These are phyloP conservation scores for Anastatica hierochuntica DNA, from an alignment of 345 rosid species.

Conservation along the genomic window DNA sequence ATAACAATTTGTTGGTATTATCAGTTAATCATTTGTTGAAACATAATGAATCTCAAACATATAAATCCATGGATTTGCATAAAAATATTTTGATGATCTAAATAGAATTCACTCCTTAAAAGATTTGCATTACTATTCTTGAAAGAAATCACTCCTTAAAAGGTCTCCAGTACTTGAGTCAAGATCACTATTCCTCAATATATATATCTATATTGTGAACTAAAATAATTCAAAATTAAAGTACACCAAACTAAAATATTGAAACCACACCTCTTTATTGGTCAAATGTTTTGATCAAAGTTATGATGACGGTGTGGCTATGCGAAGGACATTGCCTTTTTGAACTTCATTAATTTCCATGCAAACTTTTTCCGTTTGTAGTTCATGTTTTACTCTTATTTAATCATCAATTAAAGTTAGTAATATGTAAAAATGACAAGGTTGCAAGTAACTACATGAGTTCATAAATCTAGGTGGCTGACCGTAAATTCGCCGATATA, in stretches of 20 bases:
- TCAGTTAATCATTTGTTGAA: too few species aligned
- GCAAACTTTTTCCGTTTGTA: conserved; percentile 8
- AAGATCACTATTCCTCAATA: neutral
- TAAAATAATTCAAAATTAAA: too few species aligned
- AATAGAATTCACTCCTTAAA: neutral
- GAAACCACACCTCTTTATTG: conserved; percentile 1
- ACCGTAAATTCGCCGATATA: too few species aligned
- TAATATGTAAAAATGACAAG: too few species aligned
- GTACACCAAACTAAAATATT: neutral
- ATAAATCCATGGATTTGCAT: neutral
- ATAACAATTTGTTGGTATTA: too few species aligned
- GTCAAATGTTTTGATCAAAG: conserved; percentile 13
- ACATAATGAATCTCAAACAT: neutral
- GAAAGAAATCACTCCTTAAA: neutral
- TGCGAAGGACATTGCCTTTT: conserved; percentile 6
- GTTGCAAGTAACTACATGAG: too few species aligned
- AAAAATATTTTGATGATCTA: neutral
- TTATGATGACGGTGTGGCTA: conserved; percentile 6
- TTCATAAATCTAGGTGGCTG: too few species aligned
- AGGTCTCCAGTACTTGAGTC: neutral
- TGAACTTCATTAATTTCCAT: conserved; percentile 9
- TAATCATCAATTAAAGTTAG: too few species aligned
- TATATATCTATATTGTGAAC: too few species aligned
- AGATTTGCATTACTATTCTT: neutral
- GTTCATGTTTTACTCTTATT: too few species aligned